Base-by-base conservation (phyloP, 495 filamentous ascomycete species). In the Xylona heveae region DNA sequence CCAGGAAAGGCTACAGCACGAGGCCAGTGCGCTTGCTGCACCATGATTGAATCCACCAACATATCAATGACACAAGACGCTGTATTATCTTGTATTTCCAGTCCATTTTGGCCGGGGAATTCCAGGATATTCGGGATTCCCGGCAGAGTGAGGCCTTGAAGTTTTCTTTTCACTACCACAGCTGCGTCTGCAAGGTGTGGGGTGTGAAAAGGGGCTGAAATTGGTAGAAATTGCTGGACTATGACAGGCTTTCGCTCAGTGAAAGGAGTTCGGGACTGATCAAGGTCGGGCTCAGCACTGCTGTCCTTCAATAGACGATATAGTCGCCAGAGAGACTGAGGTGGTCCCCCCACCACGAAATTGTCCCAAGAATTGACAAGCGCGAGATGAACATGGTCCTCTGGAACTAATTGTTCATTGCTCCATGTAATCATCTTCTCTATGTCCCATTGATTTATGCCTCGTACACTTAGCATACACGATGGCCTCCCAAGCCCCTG, bases 131-230 rank as follows among this genome's bases (percentile, higher is more conserved):
- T 39, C 25, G 9, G 35, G 35, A 13, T 31, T 37, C 34, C 5
- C 10, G 34, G 16, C 16, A 55, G 36, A 1, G 28, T 19, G 23
- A 30, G 26, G 8, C 36, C 35, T 8, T 33, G 9, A 18, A 50
- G 44, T 9, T 37, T 38, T 14, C 30, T 32, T n/a, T 43, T 42
- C 0, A 50, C 10, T 7, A 26, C 21, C 1, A 34, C 23, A 1
- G 38, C 42, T 9, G 45, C 48, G 5, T 27, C 21, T 5, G 21
- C 24, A 3, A 55, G 48, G 24, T 53, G 50, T 9, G 36, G 38
- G 2, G 47, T 51, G 31, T 56, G 53, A 28, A 56, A 56, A 4
- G 53, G 44, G 7, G 46, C 44, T 20, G 37, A 51, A 19, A 52
- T 46, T 0, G 49, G 44, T 1, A 56, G 34, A 16, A 52, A 53